A percentile compares a stretch with the other conserved stretches of the same genome.
Conservation (phyloP, 139 green algal genomes). For the Micromonas pusilla region DNA sequence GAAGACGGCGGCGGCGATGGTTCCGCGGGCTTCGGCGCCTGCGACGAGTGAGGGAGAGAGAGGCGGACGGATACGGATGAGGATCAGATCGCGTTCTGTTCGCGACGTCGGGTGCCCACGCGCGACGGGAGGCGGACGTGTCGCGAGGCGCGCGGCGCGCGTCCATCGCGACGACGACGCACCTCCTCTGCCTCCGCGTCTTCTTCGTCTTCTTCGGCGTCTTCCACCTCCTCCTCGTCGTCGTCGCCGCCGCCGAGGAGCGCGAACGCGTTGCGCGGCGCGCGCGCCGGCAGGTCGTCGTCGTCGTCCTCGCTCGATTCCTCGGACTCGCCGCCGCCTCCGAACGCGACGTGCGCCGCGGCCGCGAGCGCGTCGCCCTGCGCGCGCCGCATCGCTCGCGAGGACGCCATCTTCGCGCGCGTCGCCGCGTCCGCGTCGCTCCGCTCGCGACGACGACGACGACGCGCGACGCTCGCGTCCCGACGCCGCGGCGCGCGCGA, state of each 20-base stretch:
- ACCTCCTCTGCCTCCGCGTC: background rate
- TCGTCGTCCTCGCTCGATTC: background rate
- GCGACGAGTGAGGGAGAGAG: background rate
- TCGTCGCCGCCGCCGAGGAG: conserved; percentile 12
- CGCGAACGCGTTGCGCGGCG: background rate
- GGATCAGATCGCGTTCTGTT: background rate
- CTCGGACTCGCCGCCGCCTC: background rate
- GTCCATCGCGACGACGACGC: background rate
- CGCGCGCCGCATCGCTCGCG: background rate
- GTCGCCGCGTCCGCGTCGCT: background rate
- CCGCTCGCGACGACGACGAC: too few species aligned
- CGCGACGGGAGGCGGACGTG: background rate
- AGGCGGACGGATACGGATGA: background rate
- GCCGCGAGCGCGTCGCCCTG: background rate
- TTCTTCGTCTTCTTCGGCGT: background rate
- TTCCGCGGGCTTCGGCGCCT: background rate
- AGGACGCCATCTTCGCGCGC: background rate
- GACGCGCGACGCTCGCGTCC: too few species aligned
- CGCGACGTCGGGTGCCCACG: background rate
- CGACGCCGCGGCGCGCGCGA: too few species aligned
- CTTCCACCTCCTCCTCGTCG: background rate
- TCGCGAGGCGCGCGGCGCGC: too few species aligned
- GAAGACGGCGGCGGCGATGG: background rate
- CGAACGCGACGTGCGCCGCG: background rate
- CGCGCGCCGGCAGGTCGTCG: background rate